These are phyloP conservation scores for Colletotrichum karsti DNA, from an alignment of 2,329 filamentous ascomycete genomes.

Conservation along the genomic window DNA sequence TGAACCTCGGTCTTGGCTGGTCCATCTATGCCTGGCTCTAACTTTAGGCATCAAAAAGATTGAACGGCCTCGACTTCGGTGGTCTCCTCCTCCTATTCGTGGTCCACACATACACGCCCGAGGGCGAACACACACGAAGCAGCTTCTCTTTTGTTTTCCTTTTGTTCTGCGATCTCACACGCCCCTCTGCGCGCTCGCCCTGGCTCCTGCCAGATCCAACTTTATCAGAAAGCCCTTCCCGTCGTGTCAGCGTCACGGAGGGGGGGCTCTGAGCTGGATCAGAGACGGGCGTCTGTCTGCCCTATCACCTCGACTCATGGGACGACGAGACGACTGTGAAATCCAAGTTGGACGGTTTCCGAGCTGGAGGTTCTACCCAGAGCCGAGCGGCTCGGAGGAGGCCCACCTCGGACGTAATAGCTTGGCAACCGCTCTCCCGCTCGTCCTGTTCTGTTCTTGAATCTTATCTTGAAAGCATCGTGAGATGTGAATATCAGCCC, in stretches of 20 bases:
- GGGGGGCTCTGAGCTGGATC: not conserved
- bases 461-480: not conserved
- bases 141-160: not conserved
- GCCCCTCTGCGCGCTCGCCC: conserved; percentile 5
- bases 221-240: conserved; percentile 18
- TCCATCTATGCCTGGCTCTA: not conserved
- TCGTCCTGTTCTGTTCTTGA: not conserved
- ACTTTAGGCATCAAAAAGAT: not conserved
- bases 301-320: not conserved
- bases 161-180: not conserved
- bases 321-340: conserved; percentile 1
- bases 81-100: not conserved
- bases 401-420: conserved; percentile 6
- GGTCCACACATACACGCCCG: not conserved
- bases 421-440: not conserved
- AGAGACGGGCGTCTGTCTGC: not conserved
- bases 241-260: not conserved
- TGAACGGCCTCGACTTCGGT: not conserved
- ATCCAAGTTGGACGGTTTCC: too few species aligned
- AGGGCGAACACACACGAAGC: not conserved
- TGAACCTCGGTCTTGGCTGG: conserved; percentile 22
- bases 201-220: conserved; percentile 27
- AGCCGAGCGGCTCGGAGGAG: conserved; percentile 17
- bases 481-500: not conserved
- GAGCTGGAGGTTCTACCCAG: not conserved